phyloP scores from a whole-genome alignment of 176 grass and related monocot species.

The Tillandsia fasciculata region DNA sequence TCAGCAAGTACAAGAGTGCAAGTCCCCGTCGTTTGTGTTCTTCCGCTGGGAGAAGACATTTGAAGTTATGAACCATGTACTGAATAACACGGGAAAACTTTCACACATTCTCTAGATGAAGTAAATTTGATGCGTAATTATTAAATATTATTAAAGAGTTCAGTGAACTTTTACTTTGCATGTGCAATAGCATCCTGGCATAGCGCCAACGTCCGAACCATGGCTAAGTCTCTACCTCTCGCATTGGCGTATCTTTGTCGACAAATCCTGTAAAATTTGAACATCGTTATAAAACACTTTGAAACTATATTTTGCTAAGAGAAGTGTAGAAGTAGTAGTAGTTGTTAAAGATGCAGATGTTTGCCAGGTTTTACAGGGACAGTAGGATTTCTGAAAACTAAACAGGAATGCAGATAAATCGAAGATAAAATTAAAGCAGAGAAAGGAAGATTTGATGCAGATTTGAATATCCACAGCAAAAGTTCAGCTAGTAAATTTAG shows the following conservation, averaged over 20 bases:
- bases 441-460: no score
- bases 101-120: background rate
- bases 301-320: conserved; percentile 1
- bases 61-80: conserved; percentile 16
- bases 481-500: no score
- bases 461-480: no score
- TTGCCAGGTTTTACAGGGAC: no score
- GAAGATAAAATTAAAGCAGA: no score
- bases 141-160: background rate
- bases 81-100: background rate
- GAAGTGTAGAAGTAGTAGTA: conserved; percentile 5
- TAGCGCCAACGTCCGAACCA: conserved; percentile 56
- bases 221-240: conserved; percentile 68
- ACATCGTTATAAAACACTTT: conserved; percentile 1
- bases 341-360: conserved; percentile 7
- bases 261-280: conserved; percentile 49
- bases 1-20: conserved; percentile 72
- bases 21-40: conserved; percentile 31
- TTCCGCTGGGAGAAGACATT: conserved; percentile 38
- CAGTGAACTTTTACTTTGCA: conserved; percentile 61
- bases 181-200: conserved; percentile 68
- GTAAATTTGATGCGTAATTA: no score
- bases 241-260: conserved; percentile 77
- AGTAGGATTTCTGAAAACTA: no score
- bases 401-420: no score